phyloP scores from a whole-genome alignment of 176 grass and related monocot species.

The Lolium multiflorum region DNA sequence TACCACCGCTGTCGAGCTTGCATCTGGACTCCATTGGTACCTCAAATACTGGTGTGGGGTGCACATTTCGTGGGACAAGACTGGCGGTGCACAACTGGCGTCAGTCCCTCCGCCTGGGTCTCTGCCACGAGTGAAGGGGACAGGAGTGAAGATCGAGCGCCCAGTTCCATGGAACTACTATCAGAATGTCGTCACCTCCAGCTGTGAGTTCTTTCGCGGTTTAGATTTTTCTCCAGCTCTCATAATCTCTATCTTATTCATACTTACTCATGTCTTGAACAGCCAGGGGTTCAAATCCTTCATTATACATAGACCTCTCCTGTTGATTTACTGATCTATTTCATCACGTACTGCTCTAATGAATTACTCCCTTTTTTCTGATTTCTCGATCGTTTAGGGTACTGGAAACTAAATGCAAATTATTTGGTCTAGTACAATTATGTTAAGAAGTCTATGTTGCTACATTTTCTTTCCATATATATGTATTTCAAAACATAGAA shows the following conservation, averaged over 20 bases:
- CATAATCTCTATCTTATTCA: not conserved
- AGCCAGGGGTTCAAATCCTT: slow-evolving; percentile 2
- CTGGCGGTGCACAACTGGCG: slow-evolving; percentile 75
- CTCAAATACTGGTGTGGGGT: slow-evolving; percentile 87
- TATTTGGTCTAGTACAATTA: slow-evolving; percentile 25
- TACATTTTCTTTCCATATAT: not conserved
- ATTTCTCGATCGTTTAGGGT: not conserved
- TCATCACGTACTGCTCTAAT: not conserved
- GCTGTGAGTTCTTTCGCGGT: slow-evolving; percentile 71
- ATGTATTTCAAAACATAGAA: slow-evolving; percentile 20
- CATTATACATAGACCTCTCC: not conserved
- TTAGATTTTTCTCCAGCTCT: slow-evolving; percentile 31
- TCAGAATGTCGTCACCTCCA: slow-evolving; percentile 98
- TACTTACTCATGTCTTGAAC: slow-evolving; percentile 4
- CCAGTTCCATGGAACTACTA: slow-evolving; percentile 96
- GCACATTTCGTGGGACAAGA: slow-evolving; percentile 98
- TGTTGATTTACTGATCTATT: not conserved
- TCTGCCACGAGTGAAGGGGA: slow-evolving; percentile 62
- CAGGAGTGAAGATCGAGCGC: slow-evolving; percentile 80
- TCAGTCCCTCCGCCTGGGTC: slow-evolving; percentile 69
- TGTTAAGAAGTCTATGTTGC: slow-evolving; percentile 2
- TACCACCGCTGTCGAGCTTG: slow-evolving; percentile 79
- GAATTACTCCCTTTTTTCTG: not conserved
- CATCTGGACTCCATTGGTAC: slow-evolving; percentile 95
- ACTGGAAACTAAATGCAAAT: slow-evolving; percentile 31